Base-by-base conservation (phyloP, 306 rosid genomes). In the Begonia peltatifolia region DNA sequence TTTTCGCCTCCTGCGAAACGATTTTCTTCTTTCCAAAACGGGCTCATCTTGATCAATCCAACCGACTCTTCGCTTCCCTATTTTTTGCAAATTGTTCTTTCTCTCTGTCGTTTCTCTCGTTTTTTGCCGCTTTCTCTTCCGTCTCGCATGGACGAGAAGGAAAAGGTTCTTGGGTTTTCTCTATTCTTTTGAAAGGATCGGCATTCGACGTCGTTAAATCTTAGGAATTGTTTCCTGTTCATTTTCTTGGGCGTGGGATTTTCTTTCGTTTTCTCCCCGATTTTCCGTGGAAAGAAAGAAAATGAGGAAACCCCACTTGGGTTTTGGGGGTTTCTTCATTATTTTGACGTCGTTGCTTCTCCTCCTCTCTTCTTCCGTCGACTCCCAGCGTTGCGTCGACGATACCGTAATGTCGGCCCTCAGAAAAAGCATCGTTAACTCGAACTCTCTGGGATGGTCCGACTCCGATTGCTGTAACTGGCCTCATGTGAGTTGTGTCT, bases 401-500 rank as follows among this genome's bases (percentile, higher is more conserved):
- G 72, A 46, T 1, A 48, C 47, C 13, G 82, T 83, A 10, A 74
- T 90, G 85, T 6, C 6, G 9, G 61, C 62, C 15, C 65, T 90
- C 15, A 65, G 49, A 50, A 56, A 15, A 23, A 25, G 42, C 35
- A 67, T 90, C 30, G 70, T 63, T 0, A 65, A 57, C n/a, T 42
- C 77, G 6, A 13, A 9, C 16, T 44, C n/a, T 5, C 76, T 80
- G 5, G 57, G 65, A 12, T 85, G 95, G 97, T 14, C 65, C 8
- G 80, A 68, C 17, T 6, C 74, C 3, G 67, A 70, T 59, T 58
- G 49, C 63, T 85, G 97, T 59, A 44, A 63, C 0, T 90, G 97
- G 97, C 3, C 2, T 0, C 36, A 51, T 0, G 49, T 90, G 10
- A 17, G 3, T 0, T 90, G 99, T 50, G 62, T 60, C 36, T 11